Evolutionary conservation across 305 asterid genomes (phyloP), one percentile per base, ranked within the genome.

Genomic region (Ajuga reptans): DNA sequence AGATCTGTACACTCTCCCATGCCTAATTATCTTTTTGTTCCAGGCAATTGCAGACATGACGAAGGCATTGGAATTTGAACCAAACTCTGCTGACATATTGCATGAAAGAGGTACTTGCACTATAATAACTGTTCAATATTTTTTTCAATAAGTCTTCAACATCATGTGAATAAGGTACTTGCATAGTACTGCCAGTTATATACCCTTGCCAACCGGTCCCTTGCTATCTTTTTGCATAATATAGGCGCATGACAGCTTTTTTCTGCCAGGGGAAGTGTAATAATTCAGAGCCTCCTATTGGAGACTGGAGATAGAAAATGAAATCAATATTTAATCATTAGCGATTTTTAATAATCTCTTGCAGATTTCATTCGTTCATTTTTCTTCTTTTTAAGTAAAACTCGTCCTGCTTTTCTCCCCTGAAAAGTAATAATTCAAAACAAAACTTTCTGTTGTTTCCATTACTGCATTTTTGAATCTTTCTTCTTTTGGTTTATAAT

Each of bases 11-110:
- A 68, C 18, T 62, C 39, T 71, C 18, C 24, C 72, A 11, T 62
- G 47, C 33, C 59, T 60, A 57, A 78, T 55, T 66, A 11, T 70
- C 47, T 78, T 56, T 75, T 69, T 65, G 29, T 71, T 76, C 70
- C 91, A 94, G 99, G 99, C 97, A 77, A 89, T 94, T 79, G 77
- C 87, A 33, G 99, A 94, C 83, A 79, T 94, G 90, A 89, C 96
- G 21, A 91, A 91, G 84, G 96, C 97, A 52, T 80, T 94, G 84
- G 96, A 91, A 74, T 87, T 87, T 74, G 99, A 91, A 79, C 87
- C 95, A 69, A 78, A 89, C 72, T 80, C 91, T 3, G 80, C 86
- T 14, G 99, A 91, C 73, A 76, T 94, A 75, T 80, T 91, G 79
- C 99, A 94, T 81, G 99, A 94, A 83, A 87, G 97, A 77, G 99